Evolutionary conservation across 306 rosid genomes (phyloP).

Genomic region (Comarum palustre): DNA sequence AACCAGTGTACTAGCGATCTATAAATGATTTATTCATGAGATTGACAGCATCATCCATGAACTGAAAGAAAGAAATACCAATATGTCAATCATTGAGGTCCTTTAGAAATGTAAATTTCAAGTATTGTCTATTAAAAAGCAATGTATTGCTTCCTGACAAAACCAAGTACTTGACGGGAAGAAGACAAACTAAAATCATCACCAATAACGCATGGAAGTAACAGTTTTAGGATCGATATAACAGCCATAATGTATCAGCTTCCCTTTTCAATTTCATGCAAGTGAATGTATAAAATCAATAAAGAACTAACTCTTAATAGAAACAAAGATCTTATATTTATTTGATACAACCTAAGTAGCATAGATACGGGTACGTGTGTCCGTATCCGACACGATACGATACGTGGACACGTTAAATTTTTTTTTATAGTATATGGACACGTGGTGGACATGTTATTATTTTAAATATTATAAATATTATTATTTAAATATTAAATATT

Average conservation of each 20-base stretch:
- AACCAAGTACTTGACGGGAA: constrained; percentile 4
- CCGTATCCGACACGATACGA: too few species aligned
- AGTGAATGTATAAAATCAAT: neutral
- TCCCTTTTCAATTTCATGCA: neutral
- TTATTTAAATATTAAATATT: too few species aligned
- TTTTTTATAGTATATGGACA: too few species aligned
- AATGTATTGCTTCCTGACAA: neutral
- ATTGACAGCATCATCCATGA: constrained; percentile 85
- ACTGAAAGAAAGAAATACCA: constrained; percentile 49
- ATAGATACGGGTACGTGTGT: too few species aligned
- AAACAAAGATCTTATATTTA: neutral
- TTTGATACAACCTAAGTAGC: too few species aligned
- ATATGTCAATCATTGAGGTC: neutral
- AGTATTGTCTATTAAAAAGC: neutral
- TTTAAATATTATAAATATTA: too few species aligned
- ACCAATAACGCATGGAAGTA: neutral
- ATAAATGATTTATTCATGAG: constrained; percentile 91
- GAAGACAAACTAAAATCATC: neutral
- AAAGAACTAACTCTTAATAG: neutral
- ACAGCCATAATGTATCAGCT: neutral
- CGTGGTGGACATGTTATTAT: too few species aligned
- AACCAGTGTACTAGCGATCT: constrained; percentile 50
- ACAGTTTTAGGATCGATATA: neutral
- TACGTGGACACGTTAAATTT: too few species aligned
- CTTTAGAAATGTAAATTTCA: neutral